A percentile compares a stretch with the other conserved stretches of the same genome.
Conservation (phyloP, 257 asterid species). For the Capsicum rhomboideum region DNA sequence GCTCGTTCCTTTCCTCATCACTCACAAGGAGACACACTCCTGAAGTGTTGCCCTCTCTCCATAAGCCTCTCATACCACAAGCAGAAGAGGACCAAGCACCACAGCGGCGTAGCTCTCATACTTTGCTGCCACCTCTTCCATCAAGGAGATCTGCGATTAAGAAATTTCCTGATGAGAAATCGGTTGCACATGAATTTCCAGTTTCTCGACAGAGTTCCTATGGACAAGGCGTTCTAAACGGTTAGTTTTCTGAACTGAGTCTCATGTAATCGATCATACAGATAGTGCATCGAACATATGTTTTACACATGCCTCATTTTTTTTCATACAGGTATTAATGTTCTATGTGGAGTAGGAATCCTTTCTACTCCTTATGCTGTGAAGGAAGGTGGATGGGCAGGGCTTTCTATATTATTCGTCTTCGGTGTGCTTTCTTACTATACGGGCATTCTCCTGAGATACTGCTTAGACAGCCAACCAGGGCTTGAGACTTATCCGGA, state of each 20-base stretch:
- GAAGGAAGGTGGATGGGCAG: slow-evolving; percentile 90
- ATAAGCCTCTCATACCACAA: slow-evolving; percentile 56
- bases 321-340: slow-evolving; percentile 63
- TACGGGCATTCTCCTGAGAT: slow-evolving; percentile 81
- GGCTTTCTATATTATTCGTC: slow-evolving; percentile 64
- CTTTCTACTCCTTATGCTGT: slow-evolving; percentile 97
- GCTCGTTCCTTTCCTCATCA: slow-evolving; percentile 69
- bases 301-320: background rate
- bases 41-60: slow-evolving; percentile 61
- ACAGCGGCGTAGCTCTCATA: slow-evolving; percentile 53
- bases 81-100: slow-evolving; percentile 34
- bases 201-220: slow-evolving; percentile 54
- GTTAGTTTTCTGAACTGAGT: slow-evolving; percentile 18
- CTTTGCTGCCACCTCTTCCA: slow-evolving; percentile 55
- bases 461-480: slow-evolving; percentile 90
- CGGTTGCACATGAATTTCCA: slow-evolving; percentile 51
- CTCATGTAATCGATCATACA: background rate
- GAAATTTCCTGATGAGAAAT: slow-evolving; percentile 42
- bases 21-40: slow-evolving; percentile 70
- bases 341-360: slow-evolving; percentile 93
- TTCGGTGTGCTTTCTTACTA: slow-evolving; percentile 73
- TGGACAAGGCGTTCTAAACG: slow-evolving; percentile 76
- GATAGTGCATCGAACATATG: background rate
- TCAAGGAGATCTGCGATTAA: slow-evolving; percentile 41
- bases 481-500: slow-evolving; percentile 96